Percentiles rank a stretch among this genome's conserved stretches.
Conservation (phyloP, 2,329 filamentous ascomycete species). For the Arthrinium puccinioides region DNA sequence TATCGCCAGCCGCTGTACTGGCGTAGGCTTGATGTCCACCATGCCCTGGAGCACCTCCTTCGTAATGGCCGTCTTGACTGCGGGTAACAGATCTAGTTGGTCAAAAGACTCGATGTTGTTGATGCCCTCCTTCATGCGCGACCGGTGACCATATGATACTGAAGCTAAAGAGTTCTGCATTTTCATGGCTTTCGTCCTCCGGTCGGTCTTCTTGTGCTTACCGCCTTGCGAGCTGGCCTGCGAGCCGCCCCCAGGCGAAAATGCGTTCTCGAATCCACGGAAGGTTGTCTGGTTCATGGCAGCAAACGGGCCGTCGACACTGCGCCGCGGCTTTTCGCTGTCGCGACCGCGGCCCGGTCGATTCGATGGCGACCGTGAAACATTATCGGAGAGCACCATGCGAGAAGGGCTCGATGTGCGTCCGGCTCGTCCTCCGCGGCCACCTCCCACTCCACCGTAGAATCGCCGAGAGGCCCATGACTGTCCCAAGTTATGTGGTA, state of each 20-base stretch:
- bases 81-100: slow-evolving; percentile 67
- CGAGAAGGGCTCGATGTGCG: slow-evolving; percentile 6
- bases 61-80: slow-evolving; percentile 62
- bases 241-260: slow-evolving; percentile 12
- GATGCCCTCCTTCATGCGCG: slow-evolving; percentile 27
- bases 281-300: slow-evolving; percentile 12
- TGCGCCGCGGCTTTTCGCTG: slow-evolving; percentile 5
- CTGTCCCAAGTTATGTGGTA: slow-evolving; percentile 1
- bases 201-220: slow-evolving; percentile 35
- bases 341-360: slow-evolving; percentile 6
- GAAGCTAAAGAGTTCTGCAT: slow-evolving; percentile 80
- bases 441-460: slow-evolving; percentile 1
- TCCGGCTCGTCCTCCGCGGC: neutral
- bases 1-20: slow-evolving; percentile 83
- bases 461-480: slow-evolving; percentile 6
- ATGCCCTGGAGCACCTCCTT: slow-evolving; percentile 70
- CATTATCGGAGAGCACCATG: slow-evolving; percentile 9
- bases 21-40: slow-evolving; percentile 72
- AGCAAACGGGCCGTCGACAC: slow-evolving; percentile 9
- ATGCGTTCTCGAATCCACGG: slow-evolving; percentile 11
- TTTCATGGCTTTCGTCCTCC: slow-evolving; percentile 74
- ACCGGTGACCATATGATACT: slow-evolving; percentile 65
- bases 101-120: slow-evolving; percentile 71
- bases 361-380: slow-evolving; percentile 2
- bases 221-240: slow-evolving; percentile 21